Conservation (phyloP, 208 protist genomes). For the Wallacemonas rigidus region DNA sequence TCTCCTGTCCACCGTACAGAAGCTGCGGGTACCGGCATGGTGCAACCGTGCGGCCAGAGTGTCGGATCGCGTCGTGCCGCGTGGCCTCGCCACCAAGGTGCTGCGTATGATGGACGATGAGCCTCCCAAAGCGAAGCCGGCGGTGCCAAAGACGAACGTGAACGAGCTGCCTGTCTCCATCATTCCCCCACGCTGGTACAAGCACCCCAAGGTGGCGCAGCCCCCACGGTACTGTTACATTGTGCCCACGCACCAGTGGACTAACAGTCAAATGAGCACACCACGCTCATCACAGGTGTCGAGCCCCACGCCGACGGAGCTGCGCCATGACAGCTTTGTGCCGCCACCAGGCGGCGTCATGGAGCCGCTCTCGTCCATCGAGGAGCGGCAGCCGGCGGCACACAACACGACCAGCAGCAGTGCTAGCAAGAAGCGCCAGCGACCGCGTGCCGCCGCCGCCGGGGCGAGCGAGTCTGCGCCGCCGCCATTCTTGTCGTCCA, state of each 20-base stretch:
- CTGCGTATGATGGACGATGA: conserved; percentile 78
- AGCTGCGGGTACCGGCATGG: conserved; percentile 76
- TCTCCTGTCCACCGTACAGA: conserved; percentile 73
- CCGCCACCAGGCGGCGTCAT: conserved; percentile 20
- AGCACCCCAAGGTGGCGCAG: conserved; percentile 65
- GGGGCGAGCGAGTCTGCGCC: background rate
- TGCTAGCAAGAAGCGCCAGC: background rate
- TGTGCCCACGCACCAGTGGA: conserved; percentile 1
- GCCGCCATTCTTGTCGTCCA: background rate
- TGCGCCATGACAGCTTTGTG: conserved; percentile 13
- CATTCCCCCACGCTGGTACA: conserved; percentile 75
- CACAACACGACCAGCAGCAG: background rate
- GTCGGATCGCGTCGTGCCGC: conserved; percentile 67
- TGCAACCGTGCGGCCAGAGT: conserved; percentile 88
- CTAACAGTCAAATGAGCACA: conserved; percentile 12
- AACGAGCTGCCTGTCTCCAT: conserved; percentile 70
- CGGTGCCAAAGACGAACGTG: conserved; percentile 24
- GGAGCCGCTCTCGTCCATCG: conserved; percentile 13
- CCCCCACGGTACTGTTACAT: conserved; percentile 45
- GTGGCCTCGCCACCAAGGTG: conserved; percentile 68
- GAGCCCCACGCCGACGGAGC: conserved; percentile 6
- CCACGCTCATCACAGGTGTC: conserved; percentile 16
- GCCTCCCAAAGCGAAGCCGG: conserved; percentile 50
- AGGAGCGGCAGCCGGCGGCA: conserved; percentile 9
- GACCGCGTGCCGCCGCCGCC: background rate